phyloP scores from a whole-genome alignment of 495 filamentous ascomycete species.

The Talaromyces borbonicus region DNA sequence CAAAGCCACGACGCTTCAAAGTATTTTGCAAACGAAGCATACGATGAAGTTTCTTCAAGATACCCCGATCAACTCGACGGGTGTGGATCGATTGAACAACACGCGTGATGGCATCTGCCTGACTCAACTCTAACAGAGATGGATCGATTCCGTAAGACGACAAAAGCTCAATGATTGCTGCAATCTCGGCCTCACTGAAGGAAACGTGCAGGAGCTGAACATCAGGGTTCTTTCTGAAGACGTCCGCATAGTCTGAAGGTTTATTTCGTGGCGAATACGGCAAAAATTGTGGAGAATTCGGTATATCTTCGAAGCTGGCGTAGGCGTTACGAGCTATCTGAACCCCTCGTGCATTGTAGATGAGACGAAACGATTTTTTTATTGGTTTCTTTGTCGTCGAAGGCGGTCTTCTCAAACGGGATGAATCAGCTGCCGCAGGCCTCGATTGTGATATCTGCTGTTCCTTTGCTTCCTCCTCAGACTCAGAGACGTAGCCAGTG shows the following conservation, averaged over 20 bases:
- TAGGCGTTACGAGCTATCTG: constrained; percentile 9
- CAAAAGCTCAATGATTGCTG: constrained; percentile 10
- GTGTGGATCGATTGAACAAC: constrained; percentile 2
- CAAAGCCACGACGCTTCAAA: not conserved
- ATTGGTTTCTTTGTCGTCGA: not conserved
- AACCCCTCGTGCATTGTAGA: constrained; percentile 6
- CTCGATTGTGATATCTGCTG: not conserved
- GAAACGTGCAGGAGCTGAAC: constrained; percentile 11
- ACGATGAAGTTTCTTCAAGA: constrained; percentile 2
- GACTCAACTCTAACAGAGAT: constrained; percentile 8
- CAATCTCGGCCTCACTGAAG: constrained; percentile 12
- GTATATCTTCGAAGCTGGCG: constrained; percentile 6
- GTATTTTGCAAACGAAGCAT: constrained; percentile 9
- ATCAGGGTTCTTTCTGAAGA: not conserved
- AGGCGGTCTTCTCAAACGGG: not conserved
- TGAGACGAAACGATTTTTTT: not conserved
- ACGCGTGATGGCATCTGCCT: constrained; percentile 12
- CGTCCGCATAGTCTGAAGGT: constrained; percentile 9
- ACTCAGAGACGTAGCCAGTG: constrained; percentile 8
- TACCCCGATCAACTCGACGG: not conserved
- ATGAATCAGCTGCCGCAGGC: not conserved
- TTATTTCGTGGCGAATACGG: constrained; percentile 10
- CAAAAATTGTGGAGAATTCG: constrained; percentile 3
- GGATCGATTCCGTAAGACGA: constrained; percentile 4
- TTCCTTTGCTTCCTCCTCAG: not conserved